These are phyloP conservation scores for Leccinum subgranulosum DNA, from an alignment of 768 basidiomycete species.

Conservation along the genomic window DNA sequence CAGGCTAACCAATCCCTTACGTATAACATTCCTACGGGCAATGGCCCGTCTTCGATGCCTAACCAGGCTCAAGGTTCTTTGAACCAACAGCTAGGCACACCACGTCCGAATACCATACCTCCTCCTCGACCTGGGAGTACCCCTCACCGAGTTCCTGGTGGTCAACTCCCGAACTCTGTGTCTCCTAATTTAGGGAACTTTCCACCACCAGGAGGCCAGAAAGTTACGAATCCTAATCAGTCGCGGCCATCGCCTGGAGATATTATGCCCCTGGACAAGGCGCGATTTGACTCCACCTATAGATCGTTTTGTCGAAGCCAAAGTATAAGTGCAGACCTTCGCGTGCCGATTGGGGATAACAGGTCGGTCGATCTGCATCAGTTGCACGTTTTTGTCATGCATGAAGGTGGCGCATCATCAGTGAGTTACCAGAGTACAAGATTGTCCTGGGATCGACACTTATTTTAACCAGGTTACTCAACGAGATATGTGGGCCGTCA, in stretches of 20 bases:
- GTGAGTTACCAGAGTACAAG: constrained; percentile 34
- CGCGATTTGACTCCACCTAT: constrained; percentile 51
- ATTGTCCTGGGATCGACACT: constrained; percentile 7
- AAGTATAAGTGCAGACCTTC: constrained; percentile 37
- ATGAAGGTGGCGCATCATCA: constrained; percentile 48
- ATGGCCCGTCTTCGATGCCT: constrained; percentile 20
- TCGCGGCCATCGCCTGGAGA: constrained; percentile 4
- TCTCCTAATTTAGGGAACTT: constrained; percentile 34
- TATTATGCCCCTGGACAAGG: constrained; percentile 45
- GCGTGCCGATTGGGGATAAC: constrained; percentile 47
- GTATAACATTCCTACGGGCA: constrained; percentile 21
- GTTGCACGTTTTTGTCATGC: constrained; percentile 58
- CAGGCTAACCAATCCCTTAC: constrained; percentile 14
- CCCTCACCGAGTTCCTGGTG: constrained; percentile 34
- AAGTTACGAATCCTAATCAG: constrained; percentile 19
- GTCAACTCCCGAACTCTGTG: constrained; percentile 31
- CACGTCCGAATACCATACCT: constrained; percentile 31
- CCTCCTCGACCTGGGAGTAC: constrained; percentile 39
- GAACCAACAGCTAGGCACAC: constrained; percentile 31
- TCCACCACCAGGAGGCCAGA: constrained; percentile 19
- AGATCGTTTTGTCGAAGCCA: constrained; percentile 45
- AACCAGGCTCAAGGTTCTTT: constrained; percentile 14
- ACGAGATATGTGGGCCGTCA: constrained; percentile 60
- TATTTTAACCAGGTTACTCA: constrained; percentile 42
- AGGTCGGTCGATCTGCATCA: constrained; percentile 56